These are phyloP conservation scores for Chlorella sorokiniana DNA, from an alignment of 139 green algal species.

Conservation along the genomic window DNA sequence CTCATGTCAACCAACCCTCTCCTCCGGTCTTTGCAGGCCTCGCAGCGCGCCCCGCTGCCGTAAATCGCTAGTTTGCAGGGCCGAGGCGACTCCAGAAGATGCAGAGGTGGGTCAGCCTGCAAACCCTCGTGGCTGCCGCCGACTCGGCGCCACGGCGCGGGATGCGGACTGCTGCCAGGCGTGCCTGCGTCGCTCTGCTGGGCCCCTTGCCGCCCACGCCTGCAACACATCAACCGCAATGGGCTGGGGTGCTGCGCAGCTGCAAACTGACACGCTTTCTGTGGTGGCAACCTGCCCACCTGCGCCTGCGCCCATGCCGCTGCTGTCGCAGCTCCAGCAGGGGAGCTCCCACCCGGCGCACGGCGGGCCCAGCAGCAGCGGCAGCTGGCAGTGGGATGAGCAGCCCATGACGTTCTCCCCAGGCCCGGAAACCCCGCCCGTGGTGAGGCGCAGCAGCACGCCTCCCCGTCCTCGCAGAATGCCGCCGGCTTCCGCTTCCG, in stretches of 20 bases:
- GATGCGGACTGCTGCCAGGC: no score
- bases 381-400: constrained; percentile 2
- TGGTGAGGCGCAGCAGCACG: background rate
- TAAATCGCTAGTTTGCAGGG: background rate
- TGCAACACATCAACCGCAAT: no score
- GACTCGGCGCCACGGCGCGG: no score
- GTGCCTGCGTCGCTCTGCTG: no score
- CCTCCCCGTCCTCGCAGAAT: background rate
- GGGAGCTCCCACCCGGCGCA: background rate
- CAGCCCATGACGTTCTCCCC: constrained; percentile 2
- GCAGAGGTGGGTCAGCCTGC: background rate
- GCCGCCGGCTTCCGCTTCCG: no score
- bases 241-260: no score
- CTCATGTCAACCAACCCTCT: background rate
- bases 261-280: no score
- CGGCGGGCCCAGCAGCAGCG: constrained; percentile 6
- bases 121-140: background rate
- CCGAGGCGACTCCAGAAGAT: background rate
- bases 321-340: background rate
- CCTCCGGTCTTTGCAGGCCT: background rate
- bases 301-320: background rate
- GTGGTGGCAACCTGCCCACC: no score
- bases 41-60: background rate
- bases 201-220: no score
- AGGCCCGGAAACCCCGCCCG: background rate